Conservation (phyloP, 192 early-diverging fungal genomes). For the Coemansia sp. region DNA sequence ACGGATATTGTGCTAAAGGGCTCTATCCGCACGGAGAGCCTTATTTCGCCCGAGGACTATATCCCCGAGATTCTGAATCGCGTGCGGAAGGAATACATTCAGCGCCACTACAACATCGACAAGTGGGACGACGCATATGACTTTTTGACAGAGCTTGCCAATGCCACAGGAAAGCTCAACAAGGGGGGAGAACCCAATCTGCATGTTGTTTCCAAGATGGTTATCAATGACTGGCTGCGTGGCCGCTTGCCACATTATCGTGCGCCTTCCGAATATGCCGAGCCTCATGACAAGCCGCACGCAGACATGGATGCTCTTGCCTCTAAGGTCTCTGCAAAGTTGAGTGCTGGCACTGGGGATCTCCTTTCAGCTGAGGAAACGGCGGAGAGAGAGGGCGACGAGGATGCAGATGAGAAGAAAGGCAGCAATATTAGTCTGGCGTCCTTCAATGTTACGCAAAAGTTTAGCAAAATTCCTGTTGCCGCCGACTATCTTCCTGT, state of each 20-base stretch:
- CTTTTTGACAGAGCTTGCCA: constrained; percentile 86
- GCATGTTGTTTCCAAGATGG: constrained; percentile 89
- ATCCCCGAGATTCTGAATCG: constrained; percentile 79
- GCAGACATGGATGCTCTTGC: constrained; percentile 10
- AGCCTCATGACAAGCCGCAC: constrained; percentile 19
- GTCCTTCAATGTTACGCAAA: constrained; percentile 73
- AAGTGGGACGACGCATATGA: constrained; percentile 86
- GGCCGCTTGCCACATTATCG: constrained; percentile 96
- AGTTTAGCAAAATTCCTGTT: constrained; percentile 91
- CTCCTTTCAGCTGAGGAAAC: constrained; percentile 39
- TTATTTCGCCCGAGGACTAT: constrained; percentile 85
- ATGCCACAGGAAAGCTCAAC: constrained; percentile 84
- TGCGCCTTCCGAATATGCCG: constrained; percentile 66
- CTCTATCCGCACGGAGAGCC: constrained; percentile 91
- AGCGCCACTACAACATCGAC: constrained; percentile 86
- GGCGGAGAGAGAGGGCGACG: constrained; percentile 13
- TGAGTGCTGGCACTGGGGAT: background rate
- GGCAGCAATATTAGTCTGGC: constrained; percentile 15
- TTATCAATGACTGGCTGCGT: constrained; percentile 97
- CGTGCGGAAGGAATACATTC: constrained; percentile 87
- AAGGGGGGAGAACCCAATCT: constrained; percentile 98
- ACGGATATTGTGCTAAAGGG: constrained; percentile 97
- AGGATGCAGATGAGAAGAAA: constrained; percentile 30
- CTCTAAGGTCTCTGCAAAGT: background rate
- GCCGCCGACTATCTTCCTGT: constrained; percentile 79